Evolutionary conservation across 768 basidiomycete species (phyloP).

Genomic region (Sporobolomyces roseus): DNA sequence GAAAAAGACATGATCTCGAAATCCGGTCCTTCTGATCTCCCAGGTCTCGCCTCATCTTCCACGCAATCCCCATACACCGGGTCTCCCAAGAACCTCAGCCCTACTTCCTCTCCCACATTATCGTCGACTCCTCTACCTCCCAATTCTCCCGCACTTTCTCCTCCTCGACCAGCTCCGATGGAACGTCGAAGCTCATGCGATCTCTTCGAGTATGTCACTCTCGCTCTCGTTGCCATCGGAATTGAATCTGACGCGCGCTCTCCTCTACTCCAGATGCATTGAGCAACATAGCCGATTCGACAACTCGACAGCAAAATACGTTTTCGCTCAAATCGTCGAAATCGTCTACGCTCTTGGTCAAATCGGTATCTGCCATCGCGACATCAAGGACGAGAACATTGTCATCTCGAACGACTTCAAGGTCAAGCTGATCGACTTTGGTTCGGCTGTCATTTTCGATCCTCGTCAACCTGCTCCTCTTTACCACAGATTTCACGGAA

Average conservation of each 20-base stretch:
- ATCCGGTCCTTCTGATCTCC: constrained; percentile 9
- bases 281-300: constrained; percentile 79
- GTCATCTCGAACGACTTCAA: constrained; percentile 48
- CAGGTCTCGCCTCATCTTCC: constrained; percentile 10
- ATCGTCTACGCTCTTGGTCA: constrained; percentile 68
- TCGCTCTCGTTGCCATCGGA: background rate
- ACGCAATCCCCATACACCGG: constrained; percentile 10
- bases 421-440: constrained; percentile 96
- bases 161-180: constrained; percentile 50
- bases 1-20: constrained; percentile 11
- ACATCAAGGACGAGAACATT: constrained; percentile 54
- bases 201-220: constrained; percentile 62
- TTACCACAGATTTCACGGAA: constrained; percentile 63
- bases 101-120: constrained; percentile 32
- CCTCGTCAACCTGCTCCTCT: constrained; percentile 61
- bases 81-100: constrained; percentile 1
- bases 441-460: constrained; percentile 75
- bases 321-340: constrained; percentile 83
- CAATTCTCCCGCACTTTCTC: constrained; percentile 24
- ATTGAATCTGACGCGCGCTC: background rate
- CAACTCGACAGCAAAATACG: constrained; percentile 71
- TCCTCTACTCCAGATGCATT: constrained; percentile 56
- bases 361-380: constrained; percentile 50
- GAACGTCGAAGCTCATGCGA: constrained; percentile 76
- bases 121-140: constrained; percentile 22